These are phyloP conservation scores for Komagataella populi DNA, from an alignment of 805 yeast genomes.

Conservation along the genomic window DNA sequence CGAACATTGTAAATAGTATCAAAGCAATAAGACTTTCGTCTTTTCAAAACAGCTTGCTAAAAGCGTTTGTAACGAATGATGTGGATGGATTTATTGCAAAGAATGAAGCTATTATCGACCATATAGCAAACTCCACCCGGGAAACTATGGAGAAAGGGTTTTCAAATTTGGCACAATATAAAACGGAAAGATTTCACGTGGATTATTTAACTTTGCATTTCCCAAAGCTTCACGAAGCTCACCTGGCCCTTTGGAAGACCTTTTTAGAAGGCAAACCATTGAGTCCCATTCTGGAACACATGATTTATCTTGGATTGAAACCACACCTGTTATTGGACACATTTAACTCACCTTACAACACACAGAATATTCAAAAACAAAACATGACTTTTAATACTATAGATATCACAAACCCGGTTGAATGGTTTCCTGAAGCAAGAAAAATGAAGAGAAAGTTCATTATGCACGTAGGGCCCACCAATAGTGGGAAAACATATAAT, in stretches of 20 bases:
- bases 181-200: not conserved
- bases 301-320: constrained; percentile 15
- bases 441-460: constrained; percentile 62
- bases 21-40: not conserved
- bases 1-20: not conserved
- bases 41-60: not conserved
- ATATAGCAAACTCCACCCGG: not conserved
- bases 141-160: not conserved
- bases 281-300: constrained; percentile 10
- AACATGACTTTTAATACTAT: constrained; percentile 19
- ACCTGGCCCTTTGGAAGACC: not conserved
- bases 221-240: not conserved
- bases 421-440: constrained; percentile 82
- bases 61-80: not conserved
- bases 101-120: not conserved
- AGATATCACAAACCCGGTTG: constrained; percentile 46
- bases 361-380: constrained; percentile 16
- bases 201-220: not conserved
- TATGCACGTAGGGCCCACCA: constrained; percentile 97
- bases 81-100: not conserved
- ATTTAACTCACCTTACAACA: constrained; percentile 15
- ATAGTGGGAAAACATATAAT: constrained; percentile 85
- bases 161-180: not conserved
- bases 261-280: not conserved
- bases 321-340: constrained; percentile 14